These are phyloP conservation scores for Physaria fendleri DNA, from an alignment of 345 rosid genomes.

Conservation along the genomic window DNA sequence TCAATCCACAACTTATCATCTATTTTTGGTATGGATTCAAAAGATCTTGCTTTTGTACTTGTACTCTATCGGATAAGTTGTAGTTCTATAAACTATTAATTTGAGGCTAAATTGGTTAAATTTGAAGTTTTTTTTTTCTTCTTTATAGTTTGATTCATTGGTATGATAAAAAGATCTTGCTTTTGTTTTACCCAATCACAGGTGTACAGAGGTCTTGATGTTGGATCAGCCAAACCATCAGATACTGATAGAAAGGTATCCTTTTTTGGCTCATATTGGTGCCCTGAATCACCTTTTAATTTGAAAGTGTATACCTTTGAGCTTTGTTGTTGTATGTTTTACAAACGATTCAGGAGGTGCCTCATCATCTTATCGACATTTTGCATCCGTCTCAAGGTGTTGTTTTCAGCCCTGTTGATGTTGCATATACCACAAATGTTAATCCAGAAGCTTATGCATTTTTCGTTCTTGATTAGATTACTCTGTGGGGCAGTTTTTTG, in stretches of 20 bases:
- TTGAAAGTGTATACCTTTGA: background rate
- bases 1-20: too few species aligned
- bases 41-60: too few species aligned
- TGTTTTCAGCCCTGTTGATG: background rate
- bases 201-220: constrained; percentile 86
- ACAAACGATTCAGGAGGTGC: constrained; percentile 55
- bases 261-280: constrained; percentile 3
- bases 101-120: too few species aligned
- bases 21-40: too few species aligned
- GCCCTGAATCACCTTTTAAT: background rate
- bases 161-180: background rate
- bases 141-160: too few species aligned
- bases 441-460: background rate
- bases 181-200: constrained; percentile 13
- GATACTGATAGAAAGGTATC: constrained; percentile 59
- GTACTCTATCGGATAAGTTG: too few species aligned
- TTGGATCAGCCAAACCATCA: constrained; percentile 51
- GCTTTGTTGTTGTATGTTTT: constrained; percentile 5
- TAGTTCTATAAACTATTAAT: too few species aligned
- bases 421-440: background rate
- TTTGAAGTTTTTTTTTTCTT: too few species aligned
- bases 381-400: constrained; percentile 82
- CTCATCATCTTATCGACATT: constrained; percentile 79
- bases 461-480: constrained; percentile 48
- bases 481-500: constrained; percentile 71